Evolutionary conservation across 805 yeast genomes (phyloP).

Genomic region (Myxozyma udenii): DNA sequence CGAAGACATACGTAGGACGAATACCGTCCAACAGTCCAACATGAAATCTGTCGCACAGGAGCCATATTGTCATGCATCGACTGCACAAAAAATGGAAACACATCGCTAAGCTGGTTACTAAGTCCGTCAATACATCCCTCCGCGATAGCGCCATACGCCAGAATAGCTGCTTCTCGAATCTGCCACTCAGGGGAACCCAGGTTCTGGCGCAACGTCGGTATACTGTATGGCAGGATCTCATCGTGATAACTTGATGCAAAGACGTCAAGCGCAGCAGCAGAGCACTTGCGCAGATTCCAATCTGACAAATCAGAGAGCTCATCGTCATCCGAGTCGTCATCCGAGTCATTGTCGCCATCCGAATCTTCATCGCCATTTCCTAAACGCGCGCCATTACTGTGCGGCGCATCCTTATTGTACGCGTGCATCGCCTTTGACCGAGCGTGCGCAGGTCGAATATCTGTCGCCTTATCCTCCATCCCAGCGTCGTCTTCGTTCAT

Average conservation of each 20-base stretch:
- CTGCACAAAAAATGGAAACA: constrained; percentile 82
- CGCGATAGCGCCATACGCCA: constrained; percentile 93
- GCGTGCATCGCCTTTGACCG: constrained; percentile 51
- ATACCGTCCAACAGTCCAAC: constrained; percentile 93
- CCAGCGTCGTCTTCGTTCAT: constrained; percentile 74
- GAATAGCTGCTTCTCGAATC: constrained; percentile 84
- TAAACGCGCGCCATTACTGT: constrained; percentile 16
- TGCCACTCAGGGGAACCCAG: constrained; percentile 78
- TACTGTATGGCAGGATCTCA: constrained; percentile 60
- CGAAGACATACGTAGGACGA: constrained; percentile 76
- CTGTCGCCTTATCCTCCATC: constrained; percentile 80
- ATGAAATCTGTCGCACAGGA: constrained; percentile 84
- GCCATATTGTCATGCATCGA: constrained; percentile 64
- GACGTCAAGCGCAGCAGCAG: constrained; percentile 88
- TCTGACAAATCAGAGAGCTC: constrained; percentile 64
- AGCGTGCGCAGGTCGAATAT: constrained; percentile 77
- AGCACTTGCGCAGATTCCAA: constrained; percentile 91
- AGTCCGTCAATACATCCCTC: constrained; percentile 76
- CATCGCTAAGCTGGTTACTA: constrained; percentile 66
- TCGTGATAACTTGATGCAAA: constrained; percentile 66
- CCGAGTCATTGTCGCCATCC: constrained; percentile 55
- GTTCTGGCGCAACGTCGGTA: constrained; percentile 73
- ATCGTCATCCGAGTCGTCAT: constrained; percentile 70
- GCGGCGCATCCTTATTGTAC: constrained; percentile 19
- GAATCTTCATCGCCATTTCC: constrained; percentile 37